These are phyloP conservation scores for Sordaria brevicollis DNA, from an alignment of 495 filamentous ascomycete species.

Conservation along the genomic window DNA sequence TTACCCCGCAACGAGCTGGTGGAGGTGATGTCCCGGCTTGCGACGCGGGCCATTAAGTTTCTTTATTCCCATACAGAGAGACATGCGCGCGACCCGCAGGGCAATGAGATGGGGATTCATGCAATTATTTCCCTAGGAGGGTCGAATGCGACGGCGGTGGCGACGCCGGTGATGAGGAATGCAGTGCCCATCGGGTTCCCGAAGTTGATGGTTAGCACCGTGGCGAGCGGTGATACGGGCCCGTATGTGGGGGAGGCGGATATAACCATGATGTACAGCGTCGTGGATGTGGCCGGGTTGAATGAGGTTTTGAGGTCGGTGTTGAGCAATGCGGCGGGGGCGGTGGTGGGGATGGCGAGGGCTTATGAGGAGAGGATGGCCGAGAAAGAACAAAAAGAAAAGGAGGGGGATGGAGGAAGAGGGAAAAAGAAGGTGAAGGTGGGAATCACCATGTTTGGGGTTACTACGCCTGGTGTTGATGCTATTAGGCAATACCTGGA, in stretches of 20 bases:
- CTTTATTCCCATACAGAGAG: conserved; percentile 15
- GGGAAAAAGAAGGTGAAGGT: conserved; percentile 30
- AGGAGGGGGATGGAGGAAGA: neutral
- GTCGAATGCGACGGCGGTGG: conserved; percentile 46
- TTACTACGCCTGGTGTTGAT: conserved; percentile 55
- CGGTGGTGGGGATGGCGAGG: conserved; percentile 44
- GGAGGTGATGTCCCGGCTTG: conserved; percentile 35
- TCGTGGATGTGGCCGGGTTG: conserved; percentile 58
- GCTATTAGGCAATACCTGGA: conserved; percentile 36
- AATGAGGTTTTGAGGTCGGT: conserved; percentile 47
- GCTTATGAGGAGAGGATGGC: conserved; percentile 25
- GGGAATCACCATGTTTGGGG: conserved; percentile 65
- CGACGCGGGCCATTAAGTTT: conserved; percentile 21
- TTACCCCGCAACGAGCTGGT: conserved; percentile 26
- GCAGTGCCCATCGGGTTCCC: conserved; percentile 53
- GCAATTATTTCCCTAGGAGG: conserved; percentile 49
- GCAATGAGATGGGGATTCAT: too few relatives aligned
- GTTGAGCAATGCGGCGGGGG: conserved; percentile 50
- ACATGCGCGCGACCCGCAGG: too few relatives aligned
- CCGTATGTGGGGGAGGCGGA: conserved; percentile 54
- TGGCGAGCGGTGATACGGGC: conserved; percentile 50
- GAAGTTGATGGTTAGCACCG: conserved; percentile 59
- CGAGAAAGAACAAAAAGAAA: neutral
- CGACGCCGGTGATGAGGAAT: conserved; percentile 45
- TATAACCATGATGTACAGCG: conserved; percentile 58